Evolutionary conservation across 345 rosid genomes (phyloP).

Genomic region (Bruguiera gymnorhiza): DNA sequence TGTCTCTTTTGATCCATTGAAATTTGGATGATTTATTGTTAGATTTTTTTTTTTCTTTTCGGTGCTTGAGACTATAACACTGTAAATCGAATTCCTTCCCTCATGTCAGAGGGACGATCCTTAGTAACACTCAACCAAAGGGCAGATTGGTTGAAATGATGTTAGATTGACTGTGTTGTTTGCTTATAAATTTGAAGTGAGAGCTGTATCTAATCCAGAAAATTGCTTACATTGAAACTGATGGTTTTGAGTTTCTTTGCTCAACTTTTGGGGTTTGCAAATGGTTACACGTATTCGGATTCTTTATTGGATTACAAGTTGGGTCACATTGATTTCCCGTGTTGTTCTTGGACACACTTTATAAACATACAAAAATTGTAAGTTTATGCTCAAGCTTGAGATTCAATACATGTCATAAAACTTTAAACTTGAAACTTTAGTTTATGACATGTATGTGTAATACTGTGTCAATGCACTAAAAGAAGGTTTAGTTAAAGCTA

Average conservation of each 20-base stretch:
- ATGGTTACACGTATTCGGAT: background rate
- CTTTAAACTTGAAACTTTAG: background rate
- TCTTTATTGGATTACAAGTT: too few relatives aligned
- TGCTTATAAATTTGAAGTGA: background rate
- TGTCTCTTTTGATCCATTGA: background rate
- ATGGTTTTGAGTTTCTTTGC: background rate
- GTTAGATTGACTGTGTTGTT: background rate
- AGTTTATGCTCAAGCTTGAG: too few relatives aligned
- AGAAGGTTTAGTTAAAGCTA: background rate
- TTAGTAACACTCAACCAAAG: too few relatives aligned
- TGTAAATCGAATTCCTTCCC: too few relatives aligned
- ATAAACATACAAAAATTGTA: too few relatives aligned
- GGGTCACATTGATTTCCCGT: too few relatives aligned
- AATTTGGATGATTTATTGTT: constrained; percentile 43
- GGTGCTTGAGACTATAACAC: background rate
- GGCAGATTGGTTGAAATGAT: too few relatives aligned
- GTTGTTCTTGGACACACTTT: too few relatives aligned
- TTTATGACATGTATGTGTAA: background rate
- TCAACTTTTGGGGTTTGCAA: background rate
- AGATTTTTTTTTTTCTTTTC: constrained; percentile 16
- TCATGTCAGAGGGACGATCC: too few relatives aligned
- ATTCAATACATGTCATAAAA: too few relatives aligned
- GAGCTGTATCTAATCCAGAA: background rate
- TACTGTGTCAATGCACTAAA: background rate
- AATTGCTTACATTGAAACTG: too few relatives aligned